Conservation (phyloP, 83 land plant species). For the Picea mariana region DNA sequence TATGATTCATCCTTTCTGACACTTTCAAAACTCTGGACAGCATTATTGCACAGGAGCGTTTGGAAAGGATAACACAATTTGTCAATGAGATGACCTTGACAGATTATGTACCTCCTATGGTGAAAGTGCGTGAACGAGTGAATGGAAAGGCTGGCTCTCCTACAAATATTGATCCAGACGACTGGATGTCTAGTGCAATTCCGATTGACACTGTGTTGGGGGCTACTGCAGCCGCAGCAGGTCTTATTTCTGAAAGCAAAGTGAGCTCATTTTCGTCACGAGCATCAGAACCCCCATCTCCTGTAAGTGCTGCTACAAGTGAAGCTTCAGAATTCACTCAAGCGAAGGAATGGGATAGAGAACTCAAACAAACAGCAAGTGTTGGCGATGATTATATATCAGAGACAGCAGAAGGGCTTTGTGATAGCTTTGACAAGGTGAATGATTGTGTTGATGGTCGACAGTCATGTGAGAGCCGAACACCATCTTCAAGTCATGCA, state of each 20-base stretch:
- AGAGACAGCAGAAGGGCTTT: conserved; percentile 38
- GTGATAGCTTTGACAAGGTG: conserved; percentile 40
- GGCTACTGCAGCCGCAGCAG: conserved; percentile 72
- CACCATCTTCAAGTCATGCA: conserved; percentile 21
- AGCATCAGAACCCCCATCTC: conserved; percentile 46
- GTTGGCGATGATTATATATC: conserved; percentile 41
- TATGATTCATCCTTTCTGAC: conserved; percentile 7
- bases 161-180: conserved; percentile 27
- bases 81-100: conserved; percentile 69
- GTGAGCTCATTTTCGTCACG: conserved; percentile 43
- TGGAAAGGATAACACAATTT: conserved; percentile 90
- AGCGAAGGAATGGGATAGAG: conserved; percentile 37
- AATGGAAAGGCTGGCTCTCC: conserved; percentile 41
- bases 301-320: conserved; percentile 45
- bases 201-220: conserved; percentile 75
- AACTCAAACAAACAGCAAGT: conserved; percentile 21
- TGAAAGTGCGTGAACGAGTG: conserved; percentile 31
- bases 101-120: conserved; percentile 46
- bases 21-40: conserved; percentile 34
- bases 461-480: conserved; percentile 36
- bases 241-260: conserved; percentile 62
- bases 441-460: conserved; percentile 37
- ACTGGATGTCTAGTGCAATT: conserved; percentile 88
- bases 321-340: conserved; percentile 53
- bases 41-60: conserved; percentile 95